Conservation (phyloP, 169 alveolate genomes). For the Plasmodium sp. region DNA sequence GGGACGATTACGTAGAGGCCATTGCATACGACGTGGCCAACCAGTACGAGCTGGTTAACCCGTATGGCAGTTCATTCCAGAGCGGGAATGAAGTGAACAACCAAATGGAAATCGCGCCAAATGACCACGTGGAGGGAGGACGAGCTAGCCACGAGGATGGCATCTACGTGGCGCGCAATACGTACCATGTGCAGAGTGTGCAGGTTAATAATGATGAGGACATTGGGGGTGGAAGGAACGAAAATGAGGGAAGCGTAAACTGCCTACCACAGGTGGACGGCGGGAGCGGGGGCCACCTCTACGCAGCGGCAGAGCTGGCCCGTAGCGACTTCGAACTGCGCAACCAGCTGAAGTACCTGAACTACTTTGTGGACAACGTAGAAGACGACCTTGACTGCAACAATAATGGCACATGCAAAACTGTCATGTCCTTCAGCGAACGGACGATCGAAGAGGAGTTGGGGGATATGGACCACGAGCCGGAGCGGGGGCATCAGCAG, state of each 20-base stretch:
- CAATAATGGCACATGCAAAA: neutral
- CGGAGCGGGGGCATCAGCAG: neutral
- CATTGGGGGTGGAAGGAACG: neutral
- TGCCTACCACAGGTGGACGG: neutral
- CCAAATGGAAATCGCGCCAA: neutral
- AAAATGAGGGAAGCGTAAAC: neutral
- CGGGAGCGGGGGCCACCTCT: neutral
- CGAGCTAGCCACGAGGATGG: neutral
- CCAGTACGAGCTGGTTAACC: neutral
- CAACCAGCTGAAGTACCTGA: neutral
- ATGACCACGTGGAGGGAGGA: neutral
- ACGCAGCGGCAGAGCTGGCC: neutral
- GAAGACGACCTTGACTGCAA: neutral
- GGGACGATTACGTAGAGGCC: neutral
- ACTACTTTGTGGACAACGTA: neutral
- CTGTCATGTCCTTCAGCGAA: constrained; percentile 24
- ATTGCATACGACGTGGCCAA: neutral
- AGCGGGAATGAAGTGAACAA: neutral
- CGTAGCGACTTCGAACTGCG: neutral
- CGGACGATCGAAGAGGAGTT: constrained; percentile 10
- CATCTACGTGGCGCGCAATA: neutral
- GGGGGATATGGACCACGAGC: neutral
- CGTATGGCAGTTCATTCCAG: neutral
- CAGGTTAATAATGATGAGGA: neutral
- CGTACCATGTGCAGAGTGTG: neutral